Evolutionary conservation across 2,329 filamentous ascomycete species (phyloP).

Genomic region (Fusarium chuoi): DNA sequence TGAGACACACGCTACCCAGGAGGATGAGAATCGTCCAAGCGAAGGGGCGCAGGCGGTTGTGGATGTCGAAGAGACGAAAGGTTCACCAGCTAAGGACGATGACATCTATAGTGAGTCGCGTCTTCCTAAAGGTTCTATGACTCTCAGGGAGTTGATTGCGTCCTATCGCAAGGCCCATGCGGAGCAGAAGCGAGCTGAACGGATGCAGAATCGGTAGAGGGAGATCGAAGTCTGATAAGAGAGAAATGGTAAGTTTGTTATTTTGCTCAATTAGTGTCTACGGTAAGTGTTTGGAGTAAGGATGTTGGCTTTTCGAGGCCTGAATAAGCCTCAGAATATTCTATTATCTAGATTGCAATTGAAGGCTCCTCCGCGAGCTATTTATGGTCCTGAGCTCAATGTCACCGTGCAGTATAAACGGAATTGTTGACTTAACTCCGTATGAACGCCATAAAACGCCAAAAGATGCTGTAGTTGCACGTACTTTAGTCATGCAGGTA

Average conservation of each 20-base stretch:
- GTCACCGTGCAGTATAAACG: accelerated
- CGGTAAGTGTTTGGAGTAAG: neutral
- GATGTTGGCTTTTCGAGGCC: accelerated
- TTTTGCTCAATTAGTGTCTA: too few species aligned
- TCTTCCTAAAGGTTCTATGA: neutral
- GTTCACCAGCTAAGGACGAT: neutral
- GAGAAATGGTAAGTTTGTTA: accelerated
- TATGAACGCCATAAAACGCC: neutral
- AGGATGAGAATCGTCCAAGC: accelerated
- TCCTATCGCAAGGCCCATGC: neutral
- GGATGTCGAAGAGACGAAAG: neutral
- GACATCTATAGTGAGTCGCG: neutral
- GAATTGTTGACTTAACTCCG: neutral
- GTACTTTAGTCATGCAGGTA: accelerated
- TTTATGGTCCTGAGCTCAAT: accelerated
- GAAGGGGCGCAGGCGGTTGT: neutral
- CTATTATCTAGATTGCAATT: neutral
- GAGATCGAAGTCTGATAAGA: accelerated
- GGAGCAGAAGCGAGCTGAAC: neutral
- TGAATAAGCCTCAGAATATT: accelerated
- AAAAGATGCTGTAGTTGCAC: too few species aligned
- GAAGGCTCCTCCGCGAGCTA: accelerated
- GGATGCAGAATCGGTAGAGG: neutral
- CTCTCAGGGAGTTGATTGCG: neutral
- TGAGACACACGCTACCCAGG: neutral